Conservation (phyloP, 148 eudicot genomes). For the Mesembryanthemum crystallinum region DNA sequence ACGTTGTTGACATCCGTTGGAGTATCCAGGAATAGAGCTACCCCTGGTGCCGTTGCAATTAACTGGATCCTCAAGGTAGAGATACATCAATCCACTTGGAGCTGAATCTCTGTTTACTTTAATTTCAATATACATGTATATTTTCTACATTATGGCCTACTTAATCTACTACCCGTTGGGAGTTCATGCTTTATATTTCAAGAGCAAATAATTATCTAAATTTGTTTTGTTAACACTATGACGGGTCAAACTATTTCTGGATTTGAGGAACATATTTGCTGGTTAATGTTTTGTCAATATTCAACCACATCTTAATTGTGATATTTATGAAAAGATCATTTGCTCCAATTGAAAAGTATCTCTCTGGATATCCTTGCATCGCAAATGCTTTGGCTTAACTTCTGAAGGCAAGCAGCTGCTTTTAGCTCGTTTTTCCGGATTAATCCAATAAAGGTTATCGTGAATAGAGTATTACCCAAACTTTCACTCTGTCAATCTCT, state of each 20-base stretch:
- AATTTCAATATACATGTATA: background rate
- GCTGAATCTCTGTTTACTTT: slow-evolving; percentile 2
- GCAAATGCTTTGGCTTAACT: background rate
- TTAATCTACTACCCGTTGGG: background rate
- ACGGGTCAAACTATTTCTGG: background rate
- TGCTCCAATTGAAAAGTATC: background rate
- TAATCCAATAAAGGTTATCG: no score
- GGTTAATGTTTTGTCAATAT: background rate
- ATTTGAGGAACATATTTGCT: background rate
- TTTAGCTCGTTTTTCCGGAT: background rate
- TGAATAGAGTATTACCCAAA: no score
- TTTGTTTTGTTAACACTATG: no score
- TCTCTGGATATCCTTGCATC: background rate
- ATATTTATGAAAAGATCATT: background rate
- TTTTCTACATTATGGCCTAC: background rate
- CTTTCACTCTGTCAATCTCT: no score
- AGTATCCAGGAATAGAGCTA: slow-evolving; percentile 56
- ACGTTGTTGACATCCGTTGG: slow-evolving; percentile 84
- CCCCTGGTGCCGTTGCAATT: slow-evolving; percentile 92
- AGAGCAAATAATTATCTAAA: background rate
- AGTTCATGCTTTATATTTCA: background rate
- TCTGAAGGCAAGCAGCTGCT: background rate
- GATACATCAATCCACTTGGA: slow-evolving; percentile 4
- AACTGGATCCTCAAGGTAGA: slow-evolving; percentile 98
- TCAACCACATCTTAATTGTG: background rate